Evolutionary conservation across 2,329 filamentous ascomycete genomes (phyloP).

Genomic region (Aotearoamyces nothofagi): DNA sequence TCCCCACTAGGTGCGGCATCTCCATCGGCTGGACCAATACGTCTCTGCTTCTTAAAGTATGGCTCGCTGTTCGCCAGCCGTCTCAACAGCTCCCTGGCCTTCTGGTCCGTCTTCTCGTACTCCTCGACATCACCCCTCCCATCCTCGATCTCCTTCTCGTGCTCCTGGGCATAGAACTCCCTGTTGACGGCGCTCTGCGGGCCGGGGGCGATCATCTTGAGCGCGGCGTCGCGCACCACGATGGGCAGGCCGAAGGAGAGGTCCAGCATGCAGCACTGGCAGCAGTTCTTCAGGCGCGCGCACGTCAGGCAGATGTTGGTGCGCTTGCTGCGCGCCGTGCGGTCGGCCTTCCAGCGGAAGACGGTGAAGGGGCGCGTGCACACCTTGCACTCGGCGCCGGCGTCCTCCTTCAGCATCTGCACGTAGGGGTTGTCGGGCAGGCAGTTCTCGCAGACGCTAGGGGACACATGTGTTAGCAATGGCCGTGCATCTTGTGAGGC

Average conservation of each 20-base stretch:
- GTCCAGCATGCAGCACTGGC: constrained; percentile 97
- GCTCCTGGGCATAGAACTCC: constrained; percentile 95
- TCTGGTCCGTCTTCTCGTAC: constrained; percentile 95
- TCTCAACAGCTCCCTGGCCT: constrained; percentile 75
- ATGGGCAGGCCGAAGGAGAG: constrained; percentile 91
- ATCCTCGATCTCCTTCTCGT: constrained; percentile 90
- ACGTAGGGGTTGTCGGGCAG: constrained; percentile 95
- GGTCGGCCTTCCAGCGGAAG: constrained; percentile 88
- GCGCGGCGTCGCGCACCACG: constrained; percentile 82
- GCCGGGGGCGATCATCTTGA: constrained; percentile 95
- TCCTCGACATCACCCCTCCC: constrained; percentile 73
- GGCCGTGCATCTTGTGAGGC: too few relatives aligned
- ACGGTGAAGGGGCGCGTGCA: constrained; percentile 89
- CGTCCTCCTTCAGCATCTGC: constrained; percentile 97
- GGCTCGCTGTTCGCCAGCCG: constrained; percentile 84
- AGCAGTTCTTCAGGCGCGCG: constrained; percentile 95
- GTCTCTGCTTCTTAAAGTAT: constrained; percentile 79
- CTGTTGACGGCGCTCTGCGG: constrained; percentile 86
- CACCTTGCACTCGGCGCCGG: constrained; percentile 57
- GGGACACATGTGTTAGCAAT: too few relatives aligned
- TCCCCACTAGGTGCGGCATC: constrained; percentile 25
- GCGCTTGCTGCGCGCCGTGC: constrained; percentile 79
- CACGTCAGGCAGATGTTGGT: constrained; percentile 96
- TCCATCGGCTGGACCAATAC: constrained; percentile 45
- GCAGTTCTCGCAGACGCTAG: constrained; percentile 85